phyloP scores from a whole-genome alignment of 345 rosid species.

The Cardiospermum halicacabum region DNA sequence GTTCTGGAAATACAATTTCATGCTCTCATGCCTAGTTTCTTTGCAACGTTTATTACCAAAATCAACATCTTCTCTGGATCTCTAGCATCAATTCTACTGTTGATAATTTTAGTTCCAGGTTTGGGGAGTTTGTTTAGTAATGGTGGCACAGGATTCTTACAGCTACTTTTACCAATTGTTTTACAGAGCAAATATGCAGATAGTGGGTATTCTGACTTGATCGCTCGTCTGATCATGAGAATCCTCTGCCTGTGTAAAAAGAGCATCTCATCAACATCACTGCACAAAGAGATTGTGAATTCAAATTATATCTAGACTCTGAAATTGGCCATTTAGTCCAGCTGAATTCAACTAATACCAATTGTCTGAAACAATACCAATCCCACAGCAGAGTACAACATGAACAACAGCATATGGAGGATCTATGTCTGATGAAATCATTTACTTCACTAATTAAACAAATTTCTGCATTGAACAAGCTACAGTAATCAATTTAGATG shows the following conservation, averaged over 20 bases:
- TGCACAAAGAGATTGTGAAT: no score
- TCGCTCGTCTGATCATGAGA: neutral
- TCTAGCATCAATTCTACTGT: constrained; percentile 6
- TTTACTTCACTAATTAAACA: no score
- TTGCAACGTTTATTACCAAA: neutral
- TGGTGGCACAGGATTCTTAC: neutral
- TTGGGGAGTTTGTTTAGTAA: neutral
- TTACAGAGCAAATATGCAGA: neutral
- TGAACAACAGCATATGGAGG: neutral
- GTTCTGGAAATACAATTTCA: neutral
- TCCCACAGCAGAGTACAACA: neutral
- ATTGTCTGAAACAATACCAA: constrained; percentile 31
- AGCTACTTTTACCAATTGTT: neutral
- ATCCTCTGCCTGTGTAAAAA: neutral
- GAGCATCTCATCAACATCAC: no score
- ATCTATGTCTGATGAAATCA: no score
- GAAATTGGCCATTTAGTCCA: constrained; percentile 41
- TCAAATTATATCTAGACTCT: no score
- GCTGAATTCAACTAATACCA: constrained; percentile 49
- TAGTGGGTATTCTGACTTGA: neutral
- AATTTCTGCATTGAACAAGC: no score
- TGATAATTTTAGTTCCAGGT: neutral
- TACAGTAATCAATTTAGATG: no score
- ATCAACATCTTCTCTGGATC: neutral
- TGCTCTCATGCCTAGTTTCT: neutral